Conservation (phyloP, 2,329 filamentous ascomycete species). For the Ophiostoma sp. region DNA sequence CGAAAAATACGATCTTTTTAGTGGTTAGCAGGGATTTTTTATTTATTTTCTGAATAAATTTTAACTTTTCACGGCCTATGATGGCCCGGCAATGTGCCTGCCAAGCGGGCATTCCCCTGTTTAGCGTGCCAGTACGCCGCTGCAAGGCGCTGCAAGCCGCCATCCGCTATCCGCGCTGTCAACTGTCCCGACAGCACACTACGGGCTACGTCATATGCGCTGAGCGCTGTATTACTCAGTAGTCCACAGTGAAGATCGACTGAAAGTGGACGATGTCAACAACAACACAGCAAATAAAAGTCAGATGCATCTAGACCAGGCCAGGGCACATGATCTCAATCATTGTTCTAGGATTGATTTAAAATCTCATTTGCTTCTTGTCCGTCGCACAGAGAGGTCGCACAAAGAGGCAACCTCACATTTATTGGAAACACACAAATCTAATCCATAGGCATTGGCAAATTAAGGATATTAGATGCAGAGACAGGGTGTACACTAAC, state of each 20-base stretch:
- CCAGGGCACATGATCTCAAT: neutral
- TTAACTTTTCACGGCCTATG: neutral
- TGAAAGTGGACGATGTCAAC: neutral
- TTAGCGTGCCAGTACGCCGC: slow-evolving; percentile 6
- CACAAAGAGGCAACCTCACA: neutral
- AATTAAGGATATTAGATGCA: neutral
- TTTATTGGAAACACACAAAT: neutral
- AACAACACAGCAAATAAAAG: neutral
- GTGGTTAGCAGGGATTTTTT: neutral
- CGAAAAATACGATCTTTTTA: neutral
- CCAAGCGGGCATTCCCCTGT: neutral
- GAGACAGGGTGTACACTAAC: neutral
- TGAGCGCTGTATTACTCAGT: neutral
- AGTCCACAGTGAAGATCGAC: neutral
- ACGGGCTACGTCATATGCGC: slow-evolving; percentile 5
- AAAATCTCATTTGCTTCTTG: neutral
- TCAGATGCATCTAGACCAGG: neutral
- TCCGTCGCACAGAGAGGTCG: neutral
- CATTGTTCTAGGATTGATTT: neutral
- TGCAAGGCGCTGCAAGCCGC: neutral
- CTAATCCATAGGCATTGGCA: neutral
- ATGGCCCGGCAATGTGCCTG: neutral
- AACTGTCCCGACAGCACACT: slow-evolving; percentile 1
- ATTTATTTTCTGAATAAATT: slow-evolving; percentile 1
- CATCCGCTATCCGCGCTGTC: neutral